Conservation (phyloP, 2,329 filamentous ascomycete species). For the Fusarium penzigii region DNA sequence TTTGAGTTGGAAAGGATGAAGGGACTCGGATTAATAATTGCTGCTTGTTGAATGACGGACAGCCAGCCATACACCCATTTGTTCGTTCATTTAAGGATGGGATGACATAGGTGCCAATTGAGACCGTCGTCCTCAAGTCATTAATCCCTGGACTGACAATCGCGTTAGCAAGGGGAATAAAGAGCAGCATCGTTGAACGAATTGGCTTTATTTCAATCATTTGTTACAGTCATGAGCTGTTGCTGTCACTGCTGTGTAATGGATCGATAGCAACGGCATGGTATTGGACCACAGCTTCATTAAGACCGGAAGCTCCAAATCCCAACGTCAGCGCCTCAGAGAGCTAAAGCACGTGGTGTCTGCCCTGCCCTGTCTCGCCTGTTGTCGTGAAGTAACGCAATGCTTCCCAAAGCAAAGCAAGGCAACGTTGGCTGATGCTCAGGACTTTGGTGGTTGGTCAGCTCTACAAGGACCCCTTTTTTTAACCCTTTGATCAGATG, state of each 20-base stretch:
- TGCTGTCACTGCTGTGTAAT: too few relatives aligned
- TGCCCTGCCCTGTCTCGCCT: constrained; percentile 1
- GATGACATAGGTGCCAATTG: too few relatives aligned
- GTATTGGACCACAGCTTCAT: not conserved
- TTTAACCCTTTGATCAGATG: constrained; percentile 26
- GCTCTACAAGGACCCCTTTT: constrained; percentile 22
- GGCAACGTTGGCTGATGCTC: not conserved
- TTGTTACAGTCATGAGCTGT: too few relatives aligned
- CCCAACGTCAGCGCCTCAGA: constrained; percentile 5
- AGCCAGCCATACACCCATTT: too few relatives aligned
- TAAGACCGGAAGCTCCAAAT: constrained; percentile 6
- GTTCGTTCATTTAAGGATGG: too few relatives aligned
- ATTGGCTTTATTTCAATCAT: too few relatives aligned
- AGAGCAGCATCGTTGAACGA: too few relatives aligned
- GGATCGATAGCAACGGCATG: too few relatives aligned
- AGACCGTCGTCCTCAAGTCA: too few relatives aligned
- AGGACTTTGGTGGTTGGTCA: constrained; percentile 20
- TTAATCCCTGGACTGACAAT: too few relatives aligned
- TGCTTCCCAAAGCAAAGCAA: not conserved
- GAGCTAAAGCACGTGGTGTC: not conserved
- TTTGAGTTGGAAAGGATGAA: not conserved
- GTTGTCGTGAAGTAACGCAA: not conserved
- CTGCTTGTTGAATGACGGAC: too few relatives aligned
- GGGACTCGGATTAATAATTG: not conserved
- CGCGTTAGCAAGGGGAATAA: too few relatives aligned